Base-by-base conservation (phyloP, 2,329 filamentous ascomycete genomes). In the Colletotrichum sp. region DNA sequence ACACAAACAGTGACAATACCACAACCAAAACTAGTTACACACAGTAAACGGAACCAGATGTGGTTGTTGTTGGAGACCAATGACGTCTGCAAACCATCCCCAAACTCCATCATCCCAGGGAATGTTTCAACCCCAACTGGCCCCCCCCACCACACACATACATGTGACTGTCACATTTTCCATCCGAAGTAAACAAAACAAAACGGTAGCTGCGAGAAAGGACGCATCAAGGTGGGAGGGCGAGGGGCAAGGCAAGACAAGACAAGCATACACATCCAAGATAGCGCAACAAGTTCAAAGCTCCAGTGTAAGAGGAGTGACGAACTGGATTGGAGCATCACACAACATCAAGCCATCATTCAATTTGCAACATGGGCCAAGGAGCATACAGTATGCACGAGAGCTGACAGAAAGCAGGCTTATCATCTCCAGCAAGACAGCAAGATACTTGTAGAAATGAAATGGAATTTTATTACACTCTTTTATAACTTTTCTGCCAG, bases 391-490 rank as follows among this genome's bases (percentile, higher is more conserved):
- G 9, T 30, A 30, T 30, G 28, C 28, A 3, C 28, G 28, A 30
- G 9, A 30, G 28, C 28, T 30, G 28, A 30, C 30, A 10, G 9
- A 30, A 30, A 30, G 30, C 28, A 30, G 28, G 28, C 28, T 10
- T 30, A 30, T 10, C 30, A 30, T 8, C 28, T 8, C 28, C 28
- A 8, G 34, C 32, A 34, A 36, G 13, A 36, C 13, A 2, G 34
- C 7, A 16, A 36, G 15, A 36, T 2, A 4, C 1, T 16, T 36
- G 34, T 7, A 39, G 34, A 62, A 64, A 60, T 36, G 18, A 28
- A 65, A 21, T 52, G 52, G 6, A 21, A 52, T 71, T 74, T 59
- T 60, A 74, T 74, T 71, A 74, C 72, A 57, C 60, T 49, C 44
- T 30, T 64, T 39, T 60, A 8, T 44, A 64, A 21, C 30, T n/a